Evolutionary conservation across 345 rosid species (phyloP).

Genomic region (Geranium brycei): DNA sequence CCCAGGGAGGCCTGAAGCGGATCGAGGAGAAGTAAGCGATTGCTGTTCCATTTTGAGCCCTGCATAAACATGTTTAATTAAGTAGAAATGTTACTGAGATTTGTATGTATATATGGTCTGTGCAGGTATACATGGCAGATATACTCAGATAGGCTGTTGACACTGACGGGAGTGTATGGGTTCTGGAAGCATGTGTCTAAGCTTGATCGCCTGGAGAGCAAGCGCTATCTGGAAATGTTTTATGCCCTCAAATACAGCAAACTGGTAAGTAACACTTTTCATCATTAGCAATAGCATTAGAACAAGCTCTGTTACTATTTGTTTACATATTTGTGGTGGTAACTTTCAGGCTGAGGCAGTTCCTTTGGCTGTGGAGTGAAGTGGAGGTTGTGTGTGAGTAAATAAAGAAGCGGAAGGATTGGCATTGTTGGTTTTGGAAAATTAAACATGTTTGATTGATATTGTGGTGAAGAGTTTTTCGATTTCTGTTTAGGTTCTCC

Average conservation of each 20-base stretch:
- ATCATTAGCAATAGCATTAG: too few species aligned
- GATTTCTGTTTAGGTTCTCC: too few species aligned
- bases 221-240: not conserved
- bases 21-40: not conserved
- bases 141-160: not conserved
- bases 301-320: not conserved
- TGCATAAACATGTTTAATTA: too few species aligned
- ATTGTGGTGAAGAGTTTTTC: not conserved
- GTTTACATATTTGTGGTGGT: not conserved
- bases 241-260: not conserved
- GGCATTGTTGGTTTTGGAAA: not conserved
- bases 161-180: not conserved
- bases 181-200: not conserved
- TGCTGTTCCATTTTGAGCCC: too few species aligned
- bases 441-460: not conserved
- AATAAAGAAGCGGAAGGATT: not conserved
- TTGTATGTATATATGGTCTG: not conserved
- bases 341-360: not conserved
- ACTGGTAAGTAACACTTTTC: not conserved
- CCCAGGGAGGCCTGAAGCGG: not conserved
- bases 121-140: not conserved
- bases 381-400: not conserved
- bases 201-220: not conserved
- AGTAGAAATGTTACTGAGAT: not conserved
- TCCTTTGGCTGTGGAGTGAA: not conserved